These are phyloP conservation scores for Anethum foeniculum DNA, from an alignment of 140 eudicot species.

Conservation along the genomic window DNA sequence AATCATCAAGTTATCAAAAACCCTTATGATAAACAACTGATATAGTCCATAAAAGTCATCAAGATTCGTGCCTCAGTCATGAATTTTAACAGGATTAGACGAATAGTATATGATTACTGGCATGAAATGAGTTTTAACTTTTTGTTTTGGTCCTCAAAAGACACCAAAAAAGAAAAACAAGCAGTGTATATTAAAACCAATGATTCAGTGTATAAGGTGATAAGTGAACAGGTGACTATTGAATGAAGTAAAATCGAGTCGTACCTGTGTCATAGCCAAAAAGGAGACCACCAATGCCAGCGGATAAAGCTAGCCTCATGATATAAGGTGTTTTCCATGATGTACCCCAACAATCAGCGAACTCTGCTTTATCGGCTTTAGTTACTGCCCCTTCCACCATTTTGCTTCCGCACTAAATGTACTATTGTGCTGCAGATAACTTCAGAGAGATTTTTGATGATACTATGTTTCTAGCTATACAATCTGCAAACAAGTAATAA, in stretches of 20 bases:
- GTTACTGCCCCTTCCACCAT: conserved; percentile 44
- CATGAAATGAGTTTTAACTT: too few species aligned
- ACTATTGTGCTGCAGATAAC: neutral
- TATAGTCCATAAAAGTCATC: neutral
- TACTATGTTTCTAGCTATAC: neutral
- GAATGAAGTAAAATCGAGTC: neutral
- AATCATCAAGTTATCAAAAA: neutral
- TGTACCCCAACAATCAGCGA: conserved; percentile 48
- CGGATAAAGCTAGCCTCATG: conserved; percentile 63
- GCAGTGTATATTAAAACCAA: neutral
- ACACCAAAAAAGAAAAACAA: neutral
- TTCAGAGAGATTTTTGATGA: neutral
- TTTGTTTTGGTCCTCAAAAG: neutral
- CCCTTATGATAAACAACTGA: neutral
- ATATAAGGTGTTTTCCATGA: conserved; percentile 58
- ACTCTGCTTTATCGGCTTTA: conserved; percentile 41
- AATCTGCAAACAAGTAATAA: conserved; percentile 3
- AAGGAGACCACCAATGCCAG: conserved; percentile 83
- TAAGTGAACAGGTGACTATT: neutral
- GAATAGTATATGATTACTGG: too few species aligned
- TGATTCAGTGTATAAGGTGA: neutral
- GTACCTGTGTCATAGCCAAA: conserved; percentile 77
- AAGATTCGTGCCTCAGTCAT: neutral
- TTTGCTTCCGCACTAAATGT: neutral
- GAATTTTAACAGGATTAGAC: too few species aligned